phyloP scores from a whole-genome alignment of 1,139 yeast species.

The Saccharomyces hybrid region DNA sequence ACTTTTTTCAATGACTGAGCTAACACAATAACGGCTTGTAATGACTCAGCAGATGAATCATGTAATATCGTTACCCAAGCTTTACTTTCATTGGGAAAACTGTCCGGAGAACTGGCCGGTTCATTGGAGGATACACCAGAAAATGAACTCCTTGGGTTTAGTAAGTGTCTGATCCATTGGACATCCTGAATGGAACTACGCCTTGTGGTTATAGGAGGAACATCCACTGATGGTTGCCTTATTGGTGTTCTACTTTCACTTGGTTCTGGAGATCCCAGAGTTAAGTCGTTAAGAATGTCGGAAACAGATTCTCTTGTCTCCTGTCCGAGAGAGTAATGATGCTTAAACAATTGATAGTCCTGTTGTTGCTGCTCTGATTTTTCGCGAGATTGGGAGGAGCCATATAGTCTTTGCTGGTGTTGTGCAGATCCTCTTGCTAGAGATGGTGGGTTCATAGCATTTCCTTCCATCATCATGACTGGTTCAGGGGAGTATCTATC shows the following conservation, averaged over 20 bases:
- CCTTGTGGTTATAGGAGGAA: constrained; percentile 8
- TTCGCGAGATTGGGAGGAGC: neutral
- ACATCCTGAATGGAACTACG: constrained; percentile 30
- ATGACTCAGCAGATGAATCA: constrained; percentile 16
- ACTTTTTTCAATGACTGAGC: constrained; percentile 20
- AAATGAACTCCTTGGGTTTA: constrained; percentile 32
- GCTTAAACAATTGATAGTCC: constrained; percentile 25
- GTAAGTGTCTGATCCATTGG: constrained; percentile 27
- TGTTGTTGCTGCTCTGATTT: neutral
- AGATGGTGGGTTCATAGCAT: neutral
- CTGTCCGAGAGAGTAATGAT: constrained; percentile 23
- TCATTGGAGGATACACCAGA: constrained; percentile 26
- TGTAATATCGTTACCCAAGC: constrained; percentile 28
- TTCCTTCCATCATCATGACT: neutral
- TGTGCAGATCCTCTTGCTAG: constrained; percentile 10
- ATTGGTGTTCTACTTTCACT: constrained; percentile 1
- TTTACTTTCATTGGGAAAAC: constrained; percentile 4
- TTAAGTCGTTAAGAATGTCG: constrained; percentile 19
- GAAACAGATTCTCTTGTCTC: constrained; percentile 18
- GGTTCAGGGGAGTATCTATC: neutral
- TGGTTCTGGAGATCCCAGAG: constrained; percentile 10
- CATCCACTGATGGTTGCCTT: constrained; percentile 1
- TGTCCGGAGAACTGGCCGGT: constrained; percentile 7
- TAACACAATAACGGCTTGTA: constrained; percentile 23
- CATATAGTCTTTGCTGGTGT: neutral